Evolutionary conservation across 768 basidiomycete genomes (phyloP).

Genomic region (Lactarius sp.): DNA sequence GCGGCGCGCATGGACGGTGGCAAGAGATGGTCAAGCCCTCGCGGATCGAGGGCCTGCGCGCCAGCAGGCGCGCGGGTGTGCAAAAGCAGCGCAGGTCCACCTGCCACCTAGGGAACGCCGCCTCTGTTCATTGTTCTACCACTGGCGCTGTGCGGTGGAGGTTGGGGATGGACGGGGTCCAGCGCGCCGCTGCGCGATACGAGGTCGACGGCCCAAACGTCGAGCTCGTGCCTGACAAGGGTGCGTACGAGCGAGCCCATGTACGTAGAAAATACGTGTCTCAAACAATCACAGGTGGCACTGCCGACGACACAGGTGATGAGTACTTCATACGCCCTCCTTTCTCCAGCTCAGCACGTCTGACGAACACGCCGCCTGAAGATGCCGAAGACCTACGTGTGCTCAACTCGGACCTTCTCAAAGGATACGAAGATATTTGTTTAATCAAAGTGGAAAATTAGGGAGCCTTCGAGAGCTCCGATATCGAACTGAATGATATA

Average conservation of each 20-base stretch:
- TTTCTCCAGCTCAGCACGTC: too few species aligned
- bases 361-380: too few species aligned
- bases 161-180: conserved; percentile 18
- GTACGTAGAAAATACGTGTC: conserved; percentile 71
- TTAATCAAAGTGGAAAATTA: too few species aligned
- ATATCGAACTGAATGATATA: too few species aligned
- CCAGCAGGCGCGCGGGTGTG: conserved; percentile 23
- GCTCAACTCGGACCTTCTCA: not conserved
- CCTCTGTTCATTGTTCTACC: not conserved
- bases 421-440: too few species aligned
- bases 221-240: conserved; percentile 76
- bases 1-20: conserved; percentile 43
- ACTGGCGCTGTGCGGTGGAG: not conserved
- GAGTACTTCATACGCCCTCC: too few species aligned
- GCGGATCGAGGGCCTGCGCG: conserved; percentile 10
- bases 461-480: too few species aligned
- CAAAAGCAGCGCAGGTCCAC: conserved; percentile 7
- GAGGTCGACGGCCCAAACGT: conserved; percentile 91
- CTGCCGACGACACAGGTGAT: too few species aligned
- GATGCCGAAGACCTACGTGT: not conserved
- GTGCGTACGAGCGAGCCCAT: conserved; percentile 74
- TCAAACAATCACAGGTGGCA: too few species aligned
- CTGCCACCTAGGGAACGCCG: conserved; percentile 12
- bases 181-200: conserved; percentile 55
- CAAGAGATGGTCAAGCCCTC: conserved; percentile 30